Percentiles rank a stretch among this genome's conserved stretches.
These are phyloP conservation scores for Teunomyces funiuensis DNA, from an alignment of 805 yeast species.

Conservation along the genomic window DNA sequence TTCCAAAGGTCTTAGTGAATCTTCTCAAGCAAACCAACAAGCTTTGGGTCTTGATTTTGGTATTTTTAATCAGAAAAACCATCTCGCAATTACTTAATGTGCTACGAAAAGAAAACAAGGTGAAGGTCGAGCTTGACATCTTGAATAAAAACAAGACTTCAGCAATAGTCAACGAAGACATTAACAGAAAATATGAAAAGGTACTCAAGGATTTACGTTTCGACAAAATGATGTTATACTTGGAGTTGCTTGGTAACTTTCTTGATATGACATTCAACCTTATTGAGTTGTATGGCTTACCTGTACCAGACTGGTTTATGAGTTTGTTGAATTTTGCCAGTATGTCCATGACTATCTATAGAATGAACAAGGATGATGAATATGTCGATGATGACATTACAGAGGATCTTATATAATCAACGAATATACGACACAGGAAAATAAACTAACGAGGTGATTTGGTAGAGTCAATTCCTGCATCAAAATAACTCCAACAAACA, in stretches of 20 bases:
- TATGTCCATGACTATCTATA: slow-evolving; percentile 47
- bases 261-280: slow-evolving; percentile 40
- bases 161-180: slow-evolving; percentile 16
- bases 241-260: slow-evolving; percentile 43
- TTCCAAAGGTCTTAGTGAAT: slow-evolving; percentile 32
- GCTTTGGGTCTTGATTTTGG: slow-evolving; percentile 41
- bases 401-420: slow-evolving; percentile 36
- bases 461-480: not conserved
- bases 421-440: not conserved
- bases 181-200: slow-evolving; percentile 38
- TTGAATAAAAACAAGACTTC: slow-evolving; percentile 18
- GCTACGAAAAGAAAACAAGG: slow-evolving; percentile 36
- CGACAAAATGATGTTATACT: slow-evolving; percentile 40
- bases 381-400: slow-evolving; percentile 43
- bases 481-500: not conserved
- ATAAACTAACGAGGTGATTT: too few species aligned
- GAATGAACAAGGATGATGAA: slow-evolving; percentile 51
- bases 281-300: slow-evolving; percentile 36
- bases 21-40: slow-evolving; percentile 43
- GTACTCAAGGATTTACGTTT: slow-evolving; percentile 41
- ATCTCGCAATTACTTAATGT: slow-evolving; percentile 42
- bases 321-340: slow-evolving; percentile 38
- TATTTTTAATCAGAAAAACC: slow-evolving; percentile 42
- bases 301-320: slow-evolving; percentile 45
- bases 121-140: slow-evolving; percentile 36